Evolutionary conservation across 1,139 yeast species (phyloP), one percentile per base, ranked within the genome.

Genomic region (Nakaseomyces glabratus): DNA sequence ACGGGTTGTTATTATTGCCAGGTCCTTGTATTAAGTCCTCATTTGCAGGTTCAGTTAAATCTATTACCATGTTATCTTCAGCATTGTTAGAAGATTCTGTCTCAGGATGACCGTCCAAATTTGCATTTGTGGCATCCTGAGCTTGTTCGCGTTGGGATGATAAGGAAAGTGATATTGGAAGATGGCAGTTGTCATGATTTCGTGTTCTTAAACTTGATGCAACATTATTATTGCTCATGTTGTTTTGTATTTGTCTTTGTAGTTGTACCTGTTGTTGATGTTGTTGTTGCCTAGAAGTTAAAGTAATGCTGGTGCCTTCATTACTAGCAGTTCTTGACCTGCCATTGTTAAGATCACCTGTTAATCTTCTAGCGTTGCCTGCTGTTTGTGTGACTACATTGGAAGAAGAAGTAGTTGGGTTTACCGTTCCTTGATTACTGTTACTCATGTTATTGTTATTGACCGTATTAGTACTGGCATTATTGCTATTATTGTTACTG

Each of bases 181-280:
- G 24, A 11, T 32, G 34, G 17, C 24, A 32, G 11, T 22, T 22
- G 6, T n/a, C 6, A n/a, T 20, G 7, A 11, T 26, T 13, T n/a
- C n/a, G n/a, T n/a, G n/a, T n/a, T n/a, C n/a, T n/a, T n/a, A n/a
- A n/a, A 2, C 15, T 15, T 7, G 17, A 14, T 6, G 6, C 15
- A 17, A 15, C 14, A 8, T 5, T 3, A 4, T 15, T 21, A 18
- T 11, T 17, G 13, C 21, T 26, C 30, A 26, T 26, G 6, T 26
- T 26, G 6, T 20, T 15, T 15, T 26, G 30, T n/a, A 26, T 26
- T 18, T 26, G 19, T 16, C 30, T 34, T 35, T 24, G 36, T 14
- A 22, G 25, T 20, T 24, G 31, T 31, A 11, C 29, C 25, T 36
- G 33, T 30, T 41, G 24, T 21, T 32, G 26, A 21, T 33, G 31